phyloP scores from a whole-genome alignment of 2,329 filamentous ascomycete genomes.

The Penicillium freii region DNA sequence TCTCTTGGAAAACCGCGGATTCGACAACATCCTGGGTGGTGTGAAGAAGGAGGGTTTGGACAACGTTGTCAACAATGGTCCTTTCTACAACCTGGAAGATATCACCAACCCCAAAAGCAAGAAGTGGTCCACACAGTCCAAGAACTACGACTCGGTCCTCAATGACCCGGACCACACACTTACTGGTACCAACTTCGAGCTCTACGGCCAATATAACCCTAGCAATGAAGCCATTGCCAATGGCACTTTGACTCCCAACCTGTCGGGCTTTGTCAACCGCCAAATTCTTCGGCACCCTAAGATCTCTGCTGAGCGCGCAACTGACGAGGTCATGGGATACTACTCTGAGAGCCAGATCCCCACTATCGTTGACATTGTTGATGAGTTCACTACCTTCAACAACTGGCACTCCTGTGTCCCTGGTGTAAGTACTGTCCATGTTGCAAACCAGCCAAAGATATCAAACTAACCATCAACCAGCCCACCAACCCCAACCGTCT shows the following conservation, averaged over 20 bases:
- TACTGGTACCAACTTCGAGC: slow-evolving; percentile 43
- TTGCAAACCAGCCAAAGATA: not conserved
- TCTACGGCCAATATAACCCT: slow-evolving; percentile 40
- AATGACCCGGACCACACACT: slow-evolving; percentile 43
- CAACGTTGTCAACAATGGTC: slow-evolving; percentile 42
- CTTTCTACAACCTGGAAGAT: slow-evolving; percentile 40
- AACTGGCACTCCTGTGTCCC: slow-evolving; percentile 45
- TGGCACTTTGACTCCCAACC: slow-evolving; percentile 28
- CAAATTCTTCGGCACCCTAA: slow-evolving; percentile 34
- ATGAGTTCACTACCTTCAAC: slow-evolving; percentile 45
- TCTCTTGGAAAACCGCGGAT: slow-evolving; percentile 39
- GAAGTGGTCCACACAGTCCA: slow-evolving; percentile 30
- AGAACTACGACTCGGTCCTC: slow-evolving; percentile 40
- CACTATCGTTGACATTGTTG: slow-evolving; percentile 38
- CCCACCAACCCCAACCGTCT: slow-evolving; percentile 46
- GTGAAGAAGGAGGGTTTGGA: slow-evolving; percentile 37
- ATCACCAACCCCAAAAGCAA: slow-evolving; percentile 25
- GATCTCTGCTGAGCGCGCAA: slow-evolving; percentile 29
- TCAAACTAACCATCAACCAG: slow-evolving; percentile 21
- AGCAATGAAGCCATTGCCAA: slow-evolving; percentile 36
- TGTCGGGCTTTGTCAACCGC: slow-evolving; percentile 40
- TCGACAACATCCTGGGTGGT: slow-evolving; percentile 42
- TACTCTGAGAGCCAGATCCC: slow-evolving; percentile 43
- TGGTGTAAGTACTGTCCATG: slow-evolving; percentile 32
- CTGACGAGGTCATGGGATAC: slow-evolving; percentile 44